Percentiles rank a stretch among this genome's conserved stretches.
Evolutionary conservation across 805 yeast genomes (phyloP).

Genomic region (Wickerhamiella slavikovae): DNA sequence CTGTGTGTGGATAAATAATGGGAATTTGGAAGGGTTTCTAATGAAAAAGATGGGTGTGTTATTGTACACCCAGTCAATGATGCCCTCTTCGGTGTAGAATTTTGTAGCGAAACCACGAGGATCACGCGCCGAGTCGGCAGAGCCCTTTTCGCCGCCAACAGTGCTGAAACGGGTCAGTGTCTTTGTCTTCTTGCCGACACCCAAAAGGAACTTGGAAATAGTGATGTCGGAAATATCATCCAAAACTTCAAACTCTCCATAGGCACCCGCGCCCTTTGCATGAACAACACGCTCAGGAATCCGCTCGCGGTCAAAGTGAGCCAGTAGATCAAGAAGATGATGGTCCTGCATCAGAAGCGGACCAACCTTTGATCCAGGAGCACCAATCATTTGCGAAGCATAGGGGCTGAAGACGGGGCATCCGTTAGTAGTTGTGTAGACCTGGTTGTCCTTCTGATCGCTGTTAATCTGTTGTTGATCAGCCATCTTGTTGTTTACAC

Average conservation of each 20-base stretch:
- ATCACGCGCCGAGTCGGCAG: slow-evolving; percentile 46
- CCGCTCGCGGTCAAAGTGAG: slow-evolving; percentile 44
- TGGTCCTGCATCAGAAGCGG: slow-evolving; percentile 39
- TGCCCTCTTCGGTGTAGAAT: slow-evolving; percentile 47
- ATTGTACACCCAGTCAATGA: slow-evolving; percentile 52
- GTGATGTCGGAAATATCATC: slow-evolving; percentile 35
- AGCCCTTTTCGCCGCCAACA: slow-evolving; percentile 50
- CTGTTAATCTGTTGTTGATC: no score
- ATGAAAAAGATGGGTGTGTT: slow-evolving; percentile 51
- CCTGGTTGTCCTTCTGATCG: slow-evolving; percentile 8
- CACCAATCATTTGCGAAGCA: slow-evolving; percentile 32
- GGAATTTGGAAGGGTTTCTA: slow-evolving; percentile 44
- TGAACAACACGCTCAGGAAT: slow-evolving; percentile 50
- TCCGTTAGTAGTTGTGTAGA: slow-evolving; percentile 32
- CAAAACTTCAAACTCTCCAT: slow-evolving; percentile 36
- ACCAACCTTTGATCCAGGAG: slow-evolving; percentile 22
- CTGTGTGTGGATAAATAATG: slow-evolving; percentile 46
- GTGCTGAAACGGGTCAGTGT: slow-evolving; percentile 40
- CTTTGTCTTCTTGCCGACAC: slow-evolving; percentile 63
- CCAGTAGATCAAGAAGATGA: slow-evolving; percentile 32
- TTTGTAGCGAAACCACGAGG: slow-evolving; percentile 52
- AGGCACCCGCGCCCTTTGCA: slow-evolving; percentile 47
- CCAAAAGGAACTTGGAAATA: slow-evolving; percentile 31
- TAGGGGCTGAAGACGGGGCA: slow-evolving; percentile 36
- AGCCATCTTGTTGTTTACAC: no score